Evolutionary conservation across 2,329 filamentous ascomycete genomes (phyloP), one percentile per base, ranked within the genome.

Genomic region (Scortechinia acanthostroma): DNA sequence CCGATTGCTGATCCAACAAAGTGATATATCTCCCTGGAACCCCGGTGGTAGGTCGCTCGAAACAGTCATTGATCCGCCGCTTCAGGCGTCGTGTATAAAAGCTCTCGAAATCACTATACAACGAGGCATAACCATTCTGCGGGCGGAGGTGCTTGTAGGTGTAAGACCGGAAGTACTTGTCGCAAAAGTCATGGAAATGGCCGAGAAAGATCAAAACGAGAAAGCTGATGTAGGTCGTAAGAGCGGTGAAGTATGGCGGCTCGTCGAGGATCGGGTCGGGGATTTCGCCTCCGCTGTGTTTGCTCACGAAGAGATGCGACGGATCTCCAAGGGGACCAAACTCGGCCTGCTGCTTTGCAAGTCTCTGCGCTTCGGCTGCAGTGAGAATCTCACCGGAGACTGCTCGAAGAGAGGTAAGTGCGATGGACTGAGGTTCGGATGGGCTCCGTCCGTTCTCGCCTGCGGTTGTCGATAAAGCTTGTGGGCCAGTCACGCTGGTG

Each of bases 221-320:
- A 65, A 98, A 98, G 68, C 90, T 96, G 66, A 98, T 88, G 73
- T 98, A 98, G 57, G 93, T 98, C 25, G 93, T 97, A 54, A 98
- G 77, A 57, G 98, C 80, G 68, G 88, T 96, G 73, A 91, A 97
- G 70, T 96, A 97, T 16, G 91, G 89, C 35, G 93, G 91, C 63
- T 96, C 91, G 59, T 98, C 93, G 61, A 95, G 88, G 48, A 97
- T 72, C 3, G 91, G 91, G 28, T 89, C 79, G 42, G 83, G 81
- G 47, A 97, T 85, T 30, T 84, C 78, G 55, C 82, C 79, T 53
- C 91, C 91, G 49, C 86, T 81, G 61, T 94, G 90, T 63, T 86
- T 81, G 73, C 91, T 96, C 51, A 87, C 83, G 69, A 96, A 95
- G 59, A 88, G 78, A 65, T 98, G 91, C 57, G 76, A 85, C 43